Evolutionary conservation across 2,329 filamentous ascomycete species (phyloP), one percentile per base, ranked within the genome.

Genomic region (Xylaria sp.): DNA sequence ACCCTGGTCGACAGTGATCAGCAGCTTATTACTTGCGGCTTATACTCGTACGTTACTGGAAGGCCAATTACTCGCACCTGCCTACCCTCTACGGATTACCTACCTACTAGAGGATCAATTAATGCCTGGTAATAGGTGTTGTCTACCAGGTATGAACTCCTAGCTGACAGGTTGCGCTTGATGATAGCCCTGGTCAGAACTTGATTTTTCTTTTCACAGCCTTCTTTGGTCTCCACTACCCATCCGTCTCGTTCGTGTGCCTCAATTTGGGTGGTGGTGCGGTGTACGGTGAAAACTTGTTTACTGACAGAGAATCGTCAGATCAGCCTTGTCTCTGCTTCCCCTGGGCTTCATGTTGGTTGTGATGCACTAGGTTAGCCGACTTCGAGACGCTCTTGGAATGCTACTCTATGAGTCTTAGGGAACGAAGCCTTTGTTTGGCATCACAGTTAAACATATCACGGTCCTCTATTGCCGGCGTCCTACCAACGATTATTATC

Each of bases 241-340:
- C 11, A 42, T 48, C 63, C 59, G 60, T 61, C 55, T 63, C 63
- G 30, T 50, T 42, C 11, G 11, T 42, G 11, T 42, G 37, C 37
- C 37, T 42, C 37, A 42, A 42, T 10, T 42, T 3, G 37, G 11
- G 37, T 42, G 37, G 37, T 13, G 37, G 37, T 10, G 37, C 11
- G 37, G 9, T 30, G 23, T 30, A 30, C 37, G 37, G 11, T 42
- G 44, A 53, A 49, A 37, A 54, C 44, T 65, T 57, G 59, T 67
- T 59, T 34, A 51, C 50, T 64, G 65, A 65, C 67, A 65, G 64
- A 58, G 61, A 47, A 42, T 48, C 61, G 23, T 30, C 59, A 54
- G 39, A 62, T 64, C 66, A 56, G 61, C 65, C 58, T 57, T 55
- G 52, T 50, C 60, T 62, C 58, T 66, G 60, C 54, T 6, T 69